Evolutionary conservation across 2,329 filamentous ascomycete genomes (phyloP).

Genomic region (Pseudogymnoascus sp.): DNA sequence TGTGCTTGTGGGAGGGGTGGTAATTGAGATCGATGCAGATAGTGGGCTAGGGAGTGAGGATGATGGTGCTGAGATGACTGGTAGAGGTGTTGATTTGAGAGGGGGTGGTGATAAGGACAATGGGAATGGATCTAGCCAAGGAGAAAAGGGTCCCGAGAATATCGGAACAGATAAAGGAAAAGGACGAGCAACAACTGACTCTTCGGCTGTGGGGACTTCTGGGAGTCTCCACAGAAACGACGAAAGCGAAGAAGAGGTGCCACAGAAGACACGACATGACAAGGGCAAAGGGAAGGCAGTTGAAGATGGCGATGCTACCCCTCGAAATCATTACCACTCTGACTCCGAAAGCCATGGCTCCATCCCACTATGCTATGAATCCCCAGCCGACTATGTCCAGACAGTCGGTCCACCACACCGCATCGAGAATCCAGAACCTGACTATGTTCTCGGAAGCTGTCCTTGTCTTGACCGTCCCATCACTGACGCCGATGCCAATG

Average conservation of each 20-base stretch:
- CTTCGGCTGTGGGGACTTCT: neutral
- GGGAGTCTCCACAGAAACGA: neutral
- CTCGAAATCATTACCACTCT: neutral
- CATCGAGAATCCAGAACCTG: neutral
- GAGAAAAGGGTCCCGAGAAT: neutral
- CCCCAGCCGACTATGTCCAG: neutral
- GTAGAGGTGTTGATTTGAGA: neutral
- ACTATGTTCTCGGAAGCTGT: neutral
- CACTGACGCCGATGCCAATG: neutral
- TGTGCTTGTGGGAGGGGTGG: neutral
- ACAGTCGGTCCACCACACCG: neutral
- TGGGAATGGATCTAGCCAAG: neutral
- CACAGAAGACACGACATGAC: neutral
- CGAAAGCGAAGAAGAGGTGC: neutral
- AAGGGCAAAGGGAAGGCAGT: neutral
- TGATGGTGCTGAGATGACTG: neutral
- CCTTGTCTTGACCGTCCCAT: neutral
- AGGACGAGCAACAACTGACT: neutral
- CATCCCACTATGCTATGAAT: neutral
- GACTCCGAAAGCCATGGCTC: neutral
- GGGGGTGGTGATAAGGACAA: neutral
- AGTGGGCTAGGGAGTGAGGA: neutral
- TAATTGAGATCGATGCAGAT: neutral
- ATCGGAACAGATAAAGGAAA: neutral
- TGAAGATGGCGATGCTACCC: neutral